Percentiles rank a stretch among this genome's conserved stretches.
phyloP scores from a whole-genome alignment of 2,329 filamentous ascomycete species.

The Alternaria atra region DNA sequence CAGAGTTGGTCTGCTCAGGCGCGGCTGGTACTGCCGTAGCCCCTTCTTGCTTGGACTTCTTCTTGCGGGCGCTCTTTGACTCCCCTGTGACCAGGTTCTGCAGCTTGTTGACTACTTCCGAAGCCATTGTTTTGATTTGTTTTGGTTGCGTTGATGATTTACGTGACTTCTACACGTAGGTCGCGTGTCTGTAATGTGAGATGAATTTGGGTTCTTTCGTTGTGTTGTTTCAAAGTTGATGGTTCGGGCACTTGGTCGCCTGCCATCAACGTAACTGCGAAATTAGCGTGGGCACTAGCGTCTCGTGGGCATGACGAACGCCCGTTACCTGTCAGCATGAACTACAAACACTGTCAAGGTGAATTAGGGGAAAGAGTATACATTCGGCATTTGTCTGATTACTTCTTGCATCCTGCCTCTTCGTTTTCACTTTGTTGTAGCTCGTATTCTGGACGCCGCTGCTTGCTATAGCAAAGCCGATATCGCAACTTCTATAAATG shows the following conservation, averaged over 20 bases:
- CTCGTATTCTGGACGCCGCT: not conserved
- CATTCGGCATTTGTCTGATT: not conserved
- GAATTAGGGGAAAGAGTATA: not conserved
- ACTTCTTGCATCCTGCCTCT: not conserved
- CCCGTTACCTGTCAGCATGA: not conserved
- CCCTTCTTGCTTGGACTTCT: constrained; percentile 58
- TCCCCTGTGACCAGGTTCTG: constrained; percentile 66
- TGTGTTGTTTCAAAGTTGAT: constrained; percentile 20
- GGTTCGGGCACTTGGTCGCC: constrained; percentile 21
- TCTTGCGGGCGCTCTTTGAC: constrained; percentile 63
- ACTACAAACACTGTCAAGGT: not conserved
- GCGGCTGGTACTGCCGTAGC: constrained; percentile 55
- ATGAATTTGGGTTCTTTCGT: constrained; percentile 12
- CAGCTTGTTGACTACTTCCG: constrained; percentile 71
- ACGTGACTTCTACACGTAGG: constrained; percentile 24
- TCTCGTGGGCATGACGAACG: constrained; percentile 20
- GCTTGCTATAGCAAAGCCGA: not conserved
- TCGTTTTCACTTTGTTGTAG: not conserved
- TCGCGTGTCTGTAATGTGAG: constrained; percentile 20
- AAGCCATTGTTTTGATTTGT: constrained; percentile 45
- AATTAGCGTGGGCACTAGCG: constrained; percentile 24
- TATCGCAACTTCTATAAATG: not conserved
- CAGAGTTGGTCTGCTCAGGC: constrained; percentile 46
- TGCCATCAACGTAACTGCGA: constrained; percentile 21
- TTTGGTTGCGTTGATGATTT: constrained; percentile 17